These are phyloP conservation scores for Chaetoceros tenuissimus DNA, from an alignment of 108 stramenopile species.

Conservation along the genomic window DNA sequence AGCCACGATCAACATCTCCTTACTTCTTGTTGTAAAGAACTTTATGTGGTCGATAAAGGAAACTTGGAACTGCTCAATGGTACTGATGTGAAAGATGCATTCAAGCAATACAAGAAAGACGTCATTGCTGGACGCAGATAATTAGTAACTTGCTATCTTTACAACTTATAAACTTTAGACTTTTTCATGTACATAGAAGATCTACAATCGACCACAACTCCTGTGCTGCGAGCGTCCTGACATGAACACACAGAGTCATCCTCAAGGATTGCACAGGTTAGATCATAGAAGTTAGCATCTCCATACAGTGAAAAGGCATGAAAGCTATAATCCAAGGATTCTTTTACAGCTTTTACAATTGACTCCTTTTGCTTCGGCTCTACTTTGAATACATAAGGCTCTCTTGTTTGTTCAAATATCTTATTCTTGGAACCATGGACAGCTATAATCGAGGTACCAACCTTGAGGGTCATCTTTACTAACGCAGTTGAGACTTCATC, in stretches of 20 bases:
- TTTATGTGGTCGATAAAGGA: constrained; percentile 75
- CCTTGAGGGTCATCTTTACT: not conserved
- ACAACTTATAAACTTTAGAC: not conserved
- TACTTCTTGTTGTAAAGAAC: constrained; percentile 64
- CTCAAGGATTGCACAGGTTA: not conserved
- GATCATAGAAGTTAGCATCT: not conserved
- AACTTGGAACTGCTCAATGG: constrained; percentile 24
- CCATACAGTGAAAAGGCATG: not conserved
- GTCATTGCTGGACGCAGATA: not conserved
- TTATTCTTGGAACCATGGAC: not conserved
- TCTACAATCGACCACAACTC: not conserved
- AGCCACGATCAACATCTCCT: constrained; percentile 87
- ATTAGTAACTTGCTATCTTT: not conserved
- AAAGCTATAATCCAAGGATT: not conserved
- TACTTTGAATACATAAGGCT: not conserved
- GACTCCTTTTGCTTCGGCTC: not conserved
- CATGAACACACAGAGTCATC: not conserved
- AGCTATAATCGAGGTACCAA: not conserved
- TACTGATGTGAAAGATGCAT: not conserved
- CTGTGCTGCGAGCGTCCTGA: not conserved
- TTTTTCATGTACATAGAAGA: not conserved
- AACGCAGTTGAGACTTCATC: not conserved
- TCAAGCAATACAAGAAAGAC: not conserved
- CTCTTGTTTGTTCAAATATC: too few species aligned
- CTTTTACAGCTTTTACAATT: not conserved